phyloP scores from a whole-genome alignment of 1,139 yeast species.

The Geotrichum aggregatum region DNA sequence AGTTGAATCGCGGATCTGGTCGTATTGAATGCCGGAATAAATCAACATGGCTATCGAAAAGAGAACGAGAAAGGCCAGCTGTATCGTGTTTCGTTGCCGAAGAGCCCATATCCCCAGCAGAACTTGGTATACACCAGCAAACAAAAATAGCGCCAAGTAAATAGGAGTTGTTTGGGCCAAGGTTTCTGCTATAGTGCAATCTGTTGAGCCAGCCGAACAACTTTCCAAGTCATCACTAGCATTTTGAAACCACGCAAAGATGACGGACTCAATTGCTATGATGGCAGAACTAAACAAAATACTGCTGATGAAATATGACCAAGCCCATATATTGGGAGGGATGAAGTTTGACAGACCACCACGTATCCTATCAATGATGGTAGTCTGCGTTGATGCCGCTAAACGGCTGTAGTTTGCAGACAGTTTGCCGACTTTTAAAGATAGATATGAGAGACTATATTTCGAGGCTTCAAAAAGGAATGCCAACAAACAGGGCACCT shows the following conservation, averaged over 20 bases:
- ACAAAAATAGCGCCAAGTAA: conserved; percentile 45
- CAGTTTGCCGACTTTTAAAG: background rate
- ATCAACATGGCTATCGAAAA: conserved; percentile 50
- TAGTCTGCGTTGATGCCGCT: background rate
- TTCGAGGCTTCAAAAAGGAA: background rate
- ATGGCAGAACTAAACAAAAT: conserved; percentile 16
- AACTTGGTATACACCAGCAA: conserved; percentile 45
- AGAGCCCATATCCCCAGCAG: conserved; percentile 46
- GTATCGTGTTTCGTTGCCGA: conserved; percentile 43
- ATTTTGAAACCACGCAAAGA: conserved; percentile 26
- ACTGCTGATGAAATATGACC: conserved; percentile 10
- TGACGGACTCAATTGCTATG: conserved; percentile 14
- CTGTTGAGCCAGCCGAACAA: conserved; percentile 30
- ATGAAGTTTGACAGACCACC: conserved; percentile 1
- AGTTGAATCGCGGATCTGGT: conserved; percentile 42
- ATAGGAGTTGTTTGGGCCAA: conserved; percentile 37
- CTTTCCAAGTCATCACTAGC: conserved; percentile 33
- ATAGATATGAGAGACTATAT: background rate
- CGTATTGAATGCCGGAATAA: conserved; percentile 51
- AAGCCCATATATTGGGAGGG: conserved; percentile 17
- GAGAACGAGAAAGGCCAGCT: conserved; percentile 43
- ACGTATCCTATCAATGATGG: background rate
- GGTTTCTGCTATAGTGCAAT: conserved; percentile 25
- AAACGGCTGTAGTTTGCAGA: conserved; percentile 9
- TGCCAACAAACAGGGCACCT: no score